Conservation (phyloP, 305 asterid species). For the Fraxinus greggii region DNA sequence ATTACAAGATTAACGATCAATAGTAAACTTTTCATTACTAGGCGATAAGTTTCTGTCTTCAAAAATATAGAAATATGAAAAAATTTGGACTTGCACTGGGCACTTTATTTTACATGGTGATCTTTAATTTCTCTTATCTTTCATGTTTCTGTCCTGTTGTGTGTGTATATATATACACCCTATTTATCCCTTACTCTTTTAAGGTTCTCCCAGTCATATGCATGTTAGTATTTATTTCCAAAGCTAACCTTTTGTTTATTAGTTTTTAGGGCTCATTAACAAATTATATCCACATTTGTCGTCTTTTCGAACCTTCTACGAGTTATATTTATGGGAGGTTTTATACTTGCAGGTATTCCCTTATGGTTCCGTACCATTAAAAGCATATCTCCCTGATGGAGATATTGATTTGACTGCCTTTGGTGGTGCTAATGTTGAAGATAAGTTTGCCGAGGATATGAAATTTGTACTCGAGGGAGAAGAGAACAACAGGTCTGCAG, state of each 20-base stretch:
- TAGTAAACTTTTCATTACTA: background rate
- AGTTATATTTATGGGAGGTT: constrained; percentile 21
- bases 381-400: constrained; percentile 95
- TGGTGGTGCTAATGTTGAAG: constrained; percentile 60
- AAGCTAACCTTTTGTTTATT: background rate
- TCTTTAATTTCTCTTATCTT: background rate
- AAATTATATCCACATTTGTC: background rate
- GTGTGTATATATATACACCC: background rate
- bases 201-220: background rate
- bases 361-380: constrained; percentile 91
- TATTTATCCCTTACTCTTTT: background rate
- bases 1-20: background rate
- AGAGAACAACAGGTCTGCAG: constrained; percentile 43
- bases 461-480: constrained; percentile 63
- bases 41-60: background rate
- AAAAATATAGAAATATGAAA: background rate
- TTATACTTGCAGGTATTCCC: constrained; percentile 67
- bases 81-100: background rate
- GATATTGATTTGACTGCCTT: constrained; percentile 90
- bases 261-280: background rate
- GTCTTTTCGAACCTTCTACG: constrained; percentile 2
- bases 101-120: background rate
- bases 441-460: constrained; percentile 54
- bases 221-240: constrained; percentile 1
- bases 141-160: background rate